phyloP scores from a whole-genome alignment of 2,329 filamentous ascomycete genomes.

The Ophiocordyceps camponoti-floridani region DNA sequence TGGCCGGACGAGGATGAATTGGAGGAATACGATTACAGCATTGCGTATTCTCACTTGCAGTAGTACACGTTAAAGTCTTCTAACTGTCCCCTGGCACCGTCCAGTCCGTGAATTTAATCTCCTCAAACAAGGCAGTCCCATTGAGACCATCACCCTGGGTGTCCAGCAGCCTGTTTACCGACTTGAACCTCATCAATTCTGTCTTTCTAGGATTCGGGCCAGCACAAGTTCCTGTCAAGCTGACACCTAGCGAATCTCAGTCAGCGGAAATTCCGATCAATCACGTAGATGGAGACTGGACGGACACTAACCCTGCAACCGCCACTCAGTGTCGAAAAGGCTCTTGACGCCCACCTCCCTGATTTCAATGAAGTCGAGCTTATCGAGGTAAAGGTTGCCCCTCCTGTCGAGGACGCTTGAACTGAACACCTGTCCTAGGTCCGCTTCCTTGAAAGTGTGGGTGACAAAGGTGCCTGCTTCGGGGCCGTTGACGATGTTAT shows the following conservation, averaged over 20 bases:
- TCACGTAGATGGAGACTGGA: neutral
- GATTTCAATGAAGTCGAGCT: neutral
- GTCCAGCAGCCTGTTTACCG: neutral
- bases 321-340: neutral
- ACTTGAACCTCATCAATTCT: neutral
- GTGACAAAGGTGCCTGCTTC: too few relatives aligned
- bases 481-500: neutral
- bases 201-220: neutral
- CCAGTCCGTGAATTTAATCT: too few relatives aligned
- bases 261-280: neutral
- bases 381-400: neutral
- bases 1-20: too few relatives aligned
- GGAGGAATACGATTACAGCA: too few relatives aligned
- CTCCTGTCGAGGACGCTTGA: neutral
- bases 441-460: too few relatives aligned
- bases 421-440: neutral
- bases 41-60: too few relatives aligned
- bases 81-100: too few relatives aligned
- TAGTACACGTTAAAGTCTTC: too few relatives aligned
- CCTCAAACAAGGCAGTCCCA: too few relatives aligned
- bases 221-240: neutral
- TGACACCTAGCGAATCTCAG: neutral
- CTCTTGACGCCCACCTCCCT: neutral
- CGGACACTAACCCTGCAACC: neutral
- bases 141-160: neutral